Evolutionary conservation across 495 filamentous ascomycete genomes (phyloP).

Genomic region (Xylaria bambusicola): DNA sequence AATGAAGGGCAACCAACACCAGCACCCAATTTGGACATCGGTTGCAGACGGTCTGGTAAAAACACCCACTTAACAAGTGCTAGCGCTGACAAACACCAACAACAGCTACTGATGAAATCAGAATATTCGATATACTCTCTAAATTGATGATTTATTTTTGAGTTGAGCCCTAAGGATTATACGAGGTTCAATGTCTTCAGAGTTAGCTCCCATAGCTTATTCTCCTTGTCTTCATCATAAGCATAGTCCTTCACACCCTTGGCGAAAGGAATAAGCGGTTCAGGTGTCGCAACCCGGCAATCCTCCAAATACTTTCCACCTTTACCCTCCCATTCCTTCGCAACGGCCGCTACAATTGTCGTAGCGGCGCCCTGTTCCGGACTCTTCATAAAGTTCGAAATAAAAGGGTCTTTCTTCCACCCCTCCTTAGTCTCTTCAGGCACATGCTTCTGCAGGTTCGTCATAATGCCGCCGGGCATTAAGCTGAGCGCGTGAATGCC

Average conservation of each 20-base stretch:
- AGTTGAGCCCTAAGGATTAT: too few species aligned
- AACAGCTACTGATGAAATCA: too few species aligned
- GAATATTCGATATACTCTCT: too few species aligned
- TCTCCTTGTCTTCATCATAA: conserved; percentile 16
- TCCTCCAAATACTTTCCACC: conserved; percentile 47
- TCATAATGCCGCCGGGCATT: conserved; percentile 42
- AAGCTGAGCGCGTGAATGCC: conserved; percentile 43
- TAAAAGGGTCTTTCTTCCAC: conserved; percentile 15
- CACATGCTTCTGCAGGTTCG: conserved; percentile 19
- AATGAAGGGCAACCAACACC: too few species aligned
- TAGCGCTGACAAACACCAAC: too few species aligned
- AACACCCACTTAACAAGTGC: too few species aligned
- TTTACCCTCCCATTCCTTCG: conserved; percentile 32
- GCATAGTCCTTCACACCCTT: neutral
- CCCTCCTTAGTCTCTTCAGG: conserved; percentile 28
- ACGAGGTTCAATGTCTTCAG: conserved; percentile 7
- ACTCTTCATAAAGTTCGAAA: conserved; percentile 36
- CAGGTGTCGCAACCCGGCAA: conserved; percentile 18
- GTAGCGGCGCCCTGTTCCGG: conserved; percentile 51
- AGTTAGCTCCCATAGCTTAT: conserved; percentile 13
- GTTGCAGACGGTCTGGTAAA: too few species aligned
- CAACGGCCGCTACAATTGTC: conserved; percentile 44
- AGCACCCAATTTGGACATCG: too few species aligned
- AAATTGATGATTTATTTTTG: too few species aligned
- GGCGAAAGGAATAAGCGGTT: neutral